Evolutionary conservation across 2,329 filamentous ascomycete genomes (phyloP), one percentile per base, ranked within the genome.

Genomic region (Plenodomus tracheiphilus): DNA sequence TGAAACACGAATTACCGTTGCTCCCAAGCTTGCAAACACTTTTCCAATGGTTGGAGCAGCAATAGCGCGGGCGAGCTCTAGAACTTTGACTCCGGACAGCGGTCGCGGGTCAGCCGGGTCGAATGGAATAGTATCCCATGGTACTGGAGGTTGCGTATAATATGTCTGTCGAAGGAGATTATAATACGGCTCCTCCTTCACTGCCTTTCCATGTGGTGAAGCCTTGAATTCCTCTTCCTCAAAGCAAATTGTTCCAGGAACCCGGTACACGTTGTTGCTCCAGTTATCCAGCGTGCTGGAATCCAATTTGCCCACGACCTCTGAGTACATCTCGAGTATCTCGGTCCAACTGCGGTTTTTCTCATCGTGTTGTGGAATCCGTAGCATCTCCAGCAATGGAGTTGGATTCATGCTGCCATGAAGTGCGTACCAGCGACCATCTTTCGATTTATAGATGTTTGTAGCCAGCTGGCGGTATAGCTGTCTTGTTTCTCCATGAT

Each of bases 1-100:
- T 15, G 74, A 74, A 11, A 77, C 65, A 2, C 74, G 66, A 46
- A 78, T 75, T 4, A 79, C 75, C 20, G 71, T 71, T 1, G 75
- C 76, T 2, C 75, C 75, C 37, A 74, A 64, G 1, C 71, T 66
- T 8, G 74, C 68, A 2, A 77, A 62, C 13, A 68, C 64, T 37
- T 60, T 54, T 28, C 72, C 71, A 7, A 74, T 62, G 15, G 67
- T 60, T 2, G 75, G 74, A 4, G 70, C 74, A 3, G 76, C 76
- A 36, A 76, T 75, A 21, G 74, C 65, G 7, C 74, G 65, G 0
- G 71, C 70, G 10, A 75, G 43, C 32, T 72, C 68, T 3, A 71
- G 36, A 7, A 72, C 59, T 46, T 68, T 71, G 16, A 72, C 36
- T 6, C 70, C 80, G 0, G 75, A 71, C 3, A 82, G 71, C 0